Evolutionary conservation across 495 filamentous ascomycete species (phyloP).

Genomic region (Trichoderma parareesei): DNA sequence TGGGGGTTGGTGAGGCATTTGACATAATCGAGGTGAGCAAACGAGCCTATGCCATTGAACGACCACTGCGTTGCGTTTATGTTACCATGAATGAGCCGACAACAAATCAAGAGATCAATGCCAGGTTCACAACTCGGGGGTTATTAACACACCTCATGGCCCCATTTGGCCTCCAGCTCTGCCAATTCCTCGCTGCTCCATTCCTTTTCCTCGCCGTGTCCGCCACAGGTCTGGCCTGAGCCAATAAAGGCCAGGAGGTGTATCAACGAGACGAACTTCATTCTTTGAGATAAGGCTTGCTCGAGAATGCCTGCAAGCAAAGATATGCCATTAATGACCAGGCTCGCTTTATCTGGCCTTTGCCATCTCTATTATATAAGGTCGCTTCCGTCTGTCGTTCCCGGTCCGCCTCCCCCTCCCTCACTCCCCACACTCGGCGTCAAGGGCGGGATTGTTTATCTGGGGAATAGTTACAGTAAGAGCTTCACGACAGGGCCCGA

Average conservation of each 20-base stretch:
- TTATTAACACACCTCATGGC: conserved; percentile 35
- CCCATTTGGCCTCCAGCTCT: conserved; percentile 49
- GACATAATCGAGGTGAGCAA: conserved; percentile 67
- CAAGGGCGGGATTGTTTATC: background rate
- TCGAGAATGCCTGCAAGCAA: background rate
- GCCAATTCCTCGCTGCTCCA: conserved; percentile 32
- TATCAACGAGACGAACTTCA: background rate
- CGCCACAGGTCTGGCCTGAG: conserved; percentile 11
- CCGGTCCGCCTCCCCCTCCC: background rate
- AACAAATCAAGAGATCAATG: background rate
- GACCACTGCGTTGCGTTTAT: conserved; percentile 45
- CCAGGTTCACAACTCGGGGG: too few relatives aligned
- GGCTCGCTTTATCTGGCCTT: background rate
- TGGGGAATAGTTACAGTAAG: background rate
- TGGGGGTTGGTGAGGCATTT: conserved; percentile 65
- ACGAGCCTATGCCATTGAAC: conserved; percentile 71
- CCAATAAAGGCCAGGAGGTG: background rate
- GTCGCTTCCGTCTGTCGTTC: background rate
- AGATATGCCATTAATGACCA: background rate
- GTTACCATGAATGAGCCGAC: background rate
- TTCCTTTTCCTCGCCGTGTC: conserved; percentile 22
- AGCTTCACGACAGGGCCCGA: background rate
- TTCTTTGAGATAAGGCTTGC: background rate
- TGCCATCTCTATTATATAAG: background rate
- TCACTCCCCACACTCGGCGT: background rate